Base-by-base conservation (phyloP, 345 rosid genomes). In the Salix arbutifolia region DNA sequence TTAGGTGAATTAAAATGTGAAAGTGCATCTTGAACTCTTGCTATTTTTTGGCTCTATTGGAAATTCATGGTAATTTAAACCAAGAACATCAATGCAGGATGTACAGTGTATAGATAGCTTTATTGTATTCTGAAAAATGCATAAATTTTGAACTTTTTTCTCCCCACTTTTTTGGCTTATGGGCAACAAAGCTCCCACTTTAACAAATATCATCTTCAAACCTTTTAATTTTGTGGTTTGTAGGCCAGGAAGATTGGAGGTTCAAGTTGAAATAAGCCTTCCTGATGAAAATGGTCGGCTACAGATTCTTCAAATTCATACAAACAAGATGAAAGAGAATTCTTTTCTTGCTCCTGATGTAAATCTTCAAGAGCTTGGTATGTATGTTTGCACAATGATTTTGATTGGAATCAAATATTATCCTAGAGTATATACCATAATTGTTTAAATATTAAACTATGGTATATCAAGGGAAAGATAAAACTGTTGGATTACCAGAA, bases 241-340 rank as follows among this genome's bases (percentile, higher is more conserved):
- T 79, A 94, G 99, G 84, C 98, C 98, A 64, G 99, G 98, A 84
- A 89, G 99, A 71, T 82, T 96, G 85, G 99, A 96, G 85, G 99
- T 94, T 83, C 99, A 96, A 86, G 91, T 96, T 79, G 98, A 96
- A 92, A 96, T 96, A 83, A 92, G 97, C 86, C 99, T 96, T 88
- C 99, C 97, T 25, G 97, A 96, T 88, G 99, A 96, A 89, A 86
- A 87, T 78, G 99, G 99, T 10, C 99, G 98, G 31, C 71, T 94
- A 74, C 99, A 94, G 84, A 96, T 96, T 80, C 94, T 96, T 84
- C 90, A 96, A 80, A 96, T 96, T 85, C 98, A 94, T 82, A 96
- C 99, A 40, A 96, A 87, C 87, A 96, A 91, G 86, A 96, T 96
- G 99, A 96, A 90, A 84, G 99, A 92, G 80, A 92, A 88, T 81